Base-by-base conservation (phyloP, 2,329 filamentous ascomycete genomes). In the Penicillium palitans region DNA sequence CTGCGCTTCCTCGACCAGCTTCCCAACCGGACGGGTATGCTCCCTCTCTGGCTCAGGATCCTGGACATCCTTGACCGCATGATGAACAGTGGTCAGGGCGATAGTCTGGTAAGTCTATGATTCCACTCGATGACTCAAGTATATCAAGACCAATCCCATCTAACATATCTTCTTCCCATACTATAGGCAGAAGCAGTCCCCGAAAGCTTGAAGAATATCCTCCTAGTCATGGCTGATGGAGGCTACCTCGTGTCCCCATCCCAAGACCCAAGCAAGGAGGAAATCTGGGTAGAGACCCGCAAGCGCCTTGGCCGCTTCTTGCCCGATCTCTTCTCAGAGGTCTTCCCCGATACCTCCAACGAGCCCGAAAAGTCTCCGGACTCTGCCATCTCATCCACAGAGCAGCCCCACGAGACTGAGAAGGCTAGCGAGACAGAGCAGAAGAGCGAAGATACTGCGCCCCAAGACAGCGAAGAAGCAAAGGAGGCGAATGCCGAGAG, bases 11-110 rank as follows among this genome's bases (percentile, higher is more conserved):
- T 98, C 3, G 90, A 93, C 2, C 80, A 93, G 39, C 82, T 97
- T 29, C 90, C 88, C 5, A 88, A 91, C 66, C 93, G 91, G 85
- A 89, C 93, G 24, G 91, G 91, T 21, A 91, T 98, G 86, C 79
- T 96, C 40, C 90, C 95, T 71, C 82, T 98, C 12, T 99, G 95
- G 95, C 79, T 95, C 46, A 89, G 89, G 74, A 96, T 98, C 55
- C 84, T 98, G 64, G 91, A 93, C 66, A 90, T 97, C 54, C 92
- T 99, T 85, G 95, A 99, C 74, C 87, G 95, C 25, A 83, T 99
- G 63, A 96, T 97, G 87, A 96, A 97, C 70, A 95, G 90, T 69
- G 93, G 93, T 0, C 92, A 96, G 74, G 91, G 91, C 25, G 92
- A 96, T 70, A 93, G 89, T 68, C 78, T 96, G 72, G 90, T 93